Percentiles rank a stretch among this genome's conserved stretches.
Conservation (phyloP, 306 rosid genomes). For the Argentina anserina region DNA sequence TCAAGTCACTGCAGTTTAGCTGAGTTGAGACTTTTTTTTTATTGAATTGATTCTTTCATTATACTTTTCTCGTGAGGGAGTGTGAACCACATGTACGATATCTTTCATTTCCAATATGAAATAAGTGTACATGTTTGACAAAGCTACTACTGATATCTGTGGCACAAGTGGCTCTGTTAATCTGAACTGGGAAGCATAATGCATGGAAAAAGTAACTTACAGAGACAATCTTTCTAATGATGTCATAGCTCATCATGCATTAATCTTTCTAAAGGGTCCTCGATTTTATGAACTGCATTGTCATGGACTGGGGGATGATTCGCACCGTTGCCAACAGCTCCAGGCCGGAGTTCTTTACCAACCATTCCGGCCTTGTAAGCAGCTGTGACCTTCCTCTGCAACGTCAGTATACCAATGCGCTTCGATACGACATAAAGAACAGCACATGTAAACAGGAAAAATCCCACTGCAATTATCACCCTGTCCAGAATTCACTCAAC, state of each 20-base stretch:
- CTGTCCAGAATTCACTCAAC: constrained; percentile 35
- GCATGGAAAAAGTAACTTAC: background rate
- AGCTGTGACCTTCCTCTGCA: constrained; percentile 69
- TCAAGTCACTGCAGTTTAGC: background rate
- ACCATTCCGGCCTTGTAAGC: constrained; percentile 76
- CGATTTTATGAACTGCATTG: constrained; percentile 33
- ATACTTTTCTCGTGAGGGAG: background rate
- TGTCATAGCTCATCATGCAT: constrained; percentile 69
- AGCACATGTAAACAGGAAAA: constrained; percentile 66
- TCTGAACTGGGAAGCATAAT: background rate
- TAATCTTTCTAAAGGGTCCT: constrained; percentile 42
- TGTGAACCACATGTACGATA: background rate
- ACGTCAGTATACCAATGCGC: constrained; percentile 63
- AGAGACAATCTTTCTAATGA: background rate
- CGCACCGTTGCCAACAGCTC: constrained; percentile 43
- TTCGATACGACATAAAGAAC: constrained; percentile 83
- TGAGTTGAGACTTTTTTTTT: background rate
- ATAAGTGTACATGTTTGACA: background rate
- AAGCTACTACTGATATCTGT: background rate
- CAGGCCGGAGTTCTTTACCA: constrained; percentile 43
- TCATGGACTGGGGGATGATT: constrained; percentile 44
- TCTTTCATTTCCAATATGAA: background rate
- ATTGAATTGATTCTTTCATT: background rate
- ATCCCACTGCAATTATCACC: constrained; percentile 63
- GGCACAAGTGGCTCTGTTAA: background rate